Evolutionary conservation across 192 early-diverging fungal genomes (phyloP).

Genomic region (Coemansia sp.): DNA sequence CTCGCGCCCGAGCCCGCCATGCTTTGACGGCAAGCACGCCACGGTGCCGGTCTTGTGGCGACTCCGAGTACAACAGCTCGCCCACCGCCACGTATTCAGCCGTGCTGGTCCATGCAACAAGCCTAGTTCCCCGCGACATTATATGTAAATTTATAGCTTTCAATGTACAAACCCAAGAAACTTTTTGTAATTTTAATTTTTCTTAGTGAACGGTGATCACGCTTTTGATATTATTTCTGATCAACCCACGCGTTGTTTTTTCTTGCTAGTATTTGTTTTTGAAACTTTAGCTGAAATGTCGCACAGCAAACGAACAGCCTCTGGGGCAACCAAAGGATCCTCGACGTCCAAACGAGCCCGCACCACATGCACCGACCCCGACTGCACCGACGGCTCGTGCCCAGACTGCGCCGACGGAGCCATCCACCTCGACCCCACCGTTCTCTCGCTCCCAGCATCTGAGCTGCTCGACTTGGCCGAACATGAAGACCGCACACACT

Average conservation of each 20-base stretch:
- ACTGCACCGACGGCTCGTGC: conserved; percentile 59
- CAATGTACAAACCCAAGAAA: too few relatives aligned
- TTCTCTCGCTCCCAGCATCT: conserved; percentile 19
- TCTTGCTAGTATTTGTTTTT: not conserved
- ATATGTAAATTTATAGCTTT: not conserved
- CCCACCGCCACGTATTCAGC: conserved; percentile 43
- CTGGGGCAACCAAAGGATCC: not conserved
- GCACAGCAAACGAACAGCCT: conserved; percentile 14
- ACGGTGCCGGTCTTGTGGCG: conserved; percentile 5
- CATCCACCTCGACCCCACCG: conserved; percentile 29
- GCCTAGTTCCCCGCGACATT: conserved; percentile 32
- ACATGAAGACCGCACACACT: conserved; percentile 30
- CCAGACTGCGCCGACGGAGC: conserved; percentile 63
- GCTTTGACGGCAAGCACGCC: conserved; percentile 48
- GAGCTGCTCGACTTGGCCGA: conserved; percentile 57
- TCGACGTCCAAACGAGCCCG: conserved; percentile 23
- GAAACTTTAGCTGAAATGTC: conserved; percentile 1
- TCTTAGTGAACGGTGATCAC: too few relatives aligned
- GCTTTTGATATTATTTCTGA: too few relatives aligned
- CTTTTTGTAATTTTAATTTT: too few relatives aligned
- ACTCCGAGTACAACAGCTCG: conserved; percentile 34
- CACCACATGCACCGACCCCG: conserved; percentile 14
- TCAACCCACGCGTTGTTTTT: not conserved
- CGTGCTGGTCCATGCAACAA: conserved; percentile 51
- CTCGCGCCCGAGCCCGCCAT: conserved; percentile 39